phyloP scores from a whole-genome alignment of 2,329 filamentous ascomycete species.

The Aspergillus neotritici region DNA sequence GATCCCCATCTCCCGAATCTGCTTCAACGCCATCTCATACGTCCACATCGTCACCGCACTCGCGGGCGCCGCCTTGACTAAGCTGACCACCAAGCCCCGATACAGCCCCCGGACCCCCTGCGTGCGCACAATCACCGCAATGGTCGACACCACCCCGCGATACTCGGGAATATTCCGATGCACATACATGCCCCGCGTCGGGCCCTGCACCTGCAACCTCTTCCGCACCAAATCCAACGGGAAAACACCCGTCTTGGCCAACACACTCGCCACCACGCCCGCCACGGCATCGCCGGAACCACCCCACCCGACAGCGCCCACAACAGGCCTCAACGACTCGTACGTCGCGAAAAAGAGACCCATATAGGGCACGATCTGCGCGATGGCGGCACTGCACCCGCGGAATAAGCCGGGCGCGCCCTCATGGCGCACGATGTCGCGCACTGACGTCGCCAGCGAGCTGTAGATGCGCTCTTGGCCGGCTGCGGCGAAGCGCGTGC shows the following conservation, averaged over 20 bases:
- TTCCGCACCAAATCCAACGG: conserved; percentile 90
- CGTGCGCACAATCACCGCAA: conserved; percentile 60
- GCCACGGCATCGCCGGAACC: conserved; percentile 79
- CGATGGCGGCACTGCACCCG: conserved; percentile 72
- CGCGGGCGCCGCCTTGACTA: conserved; percentile 90
- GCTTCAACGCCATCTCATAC: conserved; percentile 69
- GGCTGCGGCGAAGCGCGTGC: conserved; percentile 95
- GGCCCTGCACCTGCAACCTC: conserved; percentile 90
- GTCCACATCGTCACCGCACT: conserved; percentile 94
- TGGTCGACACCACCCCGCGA: conserved; percentile 59
- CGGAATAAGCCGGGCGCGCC: conserved; percentile 79
- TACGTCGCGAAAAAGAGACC: conserved; percentile 91
- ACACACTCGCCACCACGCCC: conserved; percentile 69
- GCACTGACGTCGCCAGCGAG: conserved; percentile 62
- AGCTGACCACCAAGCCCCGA: conserved; percentile 76
- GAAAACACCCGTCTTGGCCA: conserved; percentile 86
- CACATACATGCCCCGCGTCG: conserved; percentile 70
- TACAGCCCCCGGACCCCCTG: conserved; percentile 82
- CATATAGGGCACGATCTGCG: conserved; percentile 93
- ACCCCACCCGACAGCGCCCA: conserved; percentile 62
- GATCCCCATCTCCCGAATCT: conserved; percentile 45
- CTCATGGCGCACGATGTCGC: conserved; percentile 69
- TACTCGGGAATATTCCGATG: conserved; percentile 88
- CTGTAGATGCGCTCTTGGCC: conserved; percentile 73
- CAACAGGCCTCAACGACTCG: conserved; percentile 60